Percentiles rank a stretch among this genome's conserved stretches.
Evolutionary conservation across 1,139 yeast species (phyloP).

Genomic region (Nakaseomyces uthaithaninus): DNA sequence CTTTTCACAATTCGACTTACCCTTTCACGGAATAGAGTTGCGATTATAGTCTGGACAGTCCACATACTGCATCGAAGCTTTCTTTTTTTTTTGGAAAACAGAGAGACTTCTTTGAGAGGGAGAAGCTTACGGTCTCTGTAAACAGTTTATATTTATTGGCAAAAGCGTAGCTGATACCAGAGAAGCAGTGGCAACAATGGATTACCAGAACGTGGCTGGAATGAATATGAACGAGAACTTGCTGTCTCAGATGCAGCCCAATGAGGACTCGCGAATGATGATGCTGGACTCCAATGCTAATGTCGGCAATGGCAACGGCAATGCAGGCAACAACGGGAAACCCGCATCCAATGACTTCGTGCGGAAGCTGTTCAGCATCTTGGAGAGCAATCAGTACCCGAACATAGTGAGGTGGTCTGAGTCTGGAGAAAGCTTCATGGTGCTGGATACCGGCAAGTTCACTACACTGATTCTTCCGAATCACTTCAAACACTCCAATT

Average conservation of each 20-base stretch:
- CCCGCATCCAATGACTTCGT: conserved; percentile 9
- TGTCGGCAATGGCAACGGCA: conserved; percentile 16
- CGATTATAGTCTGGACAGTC: too few species aligned
- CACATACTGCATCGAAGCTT: too few species aligned
- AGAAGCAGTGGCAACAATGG: too few species aligned
- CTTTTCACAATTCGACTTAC: too few species aligned
- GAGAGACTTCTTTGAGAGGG: too few species aligned
- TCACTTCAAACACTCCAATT: conserved; percentile 89
- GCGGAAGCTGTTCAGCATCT: conserved; percentile 8
- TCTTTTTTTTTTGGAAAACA: too few species aligned
- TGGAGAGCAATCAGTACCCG: conserved; percentile 64
- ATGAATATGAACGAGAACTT: conserved; percentile 3
- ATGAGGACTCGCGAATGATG: background rate
- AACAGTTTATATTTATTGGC: too few species aligned
- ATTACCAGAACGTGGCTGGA: conserved; percentile 3
- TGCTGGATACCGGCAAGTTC: conserved; percentile 80
- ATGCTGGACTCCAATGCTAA: background rate
- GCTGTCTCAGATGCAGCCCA: background rate
- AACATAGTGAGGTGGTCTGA: conserved; percentile 76
- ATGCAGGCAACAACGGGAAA: conserved; percentile 11
- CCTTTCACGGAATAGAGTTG: too few species aligned
- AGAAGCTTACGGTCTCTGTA: too few species aligned
- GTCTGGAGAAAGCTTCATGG: conserved; percentile 78
- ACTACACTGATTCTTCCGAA: conserved; percentile 77
- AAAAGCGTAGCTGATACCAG: too few species aligned